These are phyloP conservation scores for Penium margaritaceum DNA, from an alignment of 139 green algal genomes.

Conservation along the genomic window DNA sequence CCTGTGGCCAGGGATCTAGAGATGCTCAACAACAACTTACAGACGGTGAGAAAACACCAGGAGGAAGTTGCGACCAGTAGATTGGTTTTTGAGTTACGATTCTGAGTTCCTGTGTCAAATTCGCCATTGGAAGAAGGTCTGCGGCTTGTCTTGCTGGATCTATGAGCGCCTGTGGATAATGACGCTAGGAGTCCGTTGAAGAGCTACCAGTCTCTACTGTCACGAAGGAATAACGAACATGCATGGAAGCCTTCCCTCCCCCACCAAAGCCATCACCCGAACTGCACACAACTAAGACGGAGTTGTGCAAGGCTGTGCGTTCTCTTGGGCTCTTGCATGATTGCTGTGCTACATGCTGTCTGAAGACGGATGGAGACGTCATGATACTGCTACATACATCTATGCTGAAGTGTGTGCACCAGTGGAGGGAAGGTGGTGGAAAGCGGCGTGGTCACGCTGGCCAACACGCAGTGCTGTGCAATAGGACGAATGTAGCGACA, in stretches of 20 bases:
- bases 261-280: too few relatives aligned
- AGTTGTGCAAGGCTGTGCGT: too few relatives aligned
- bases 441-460: too few relatives aligned
- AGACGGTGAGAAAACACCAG: neutral
- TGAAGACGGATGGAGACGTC: too few relatives aligned
- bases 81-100: neutral
- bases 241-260: too few relatives aligned
- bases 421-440: too few relatives aligned
- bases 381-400: too few relatives aligned
- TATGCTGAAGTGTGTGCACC: too few relatives aligned
- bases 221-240: neutral
- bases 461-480: neutral
- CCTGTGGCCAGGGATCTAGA: constrained; percentile 22
- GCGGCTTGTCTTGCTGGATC: neutral
- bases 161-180: neutral
- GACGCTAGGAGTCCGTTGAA: too few relatives aligned
- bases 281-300: too few relatives aligned
- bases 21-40: constrained; percentile 32
- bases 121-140: neutral
- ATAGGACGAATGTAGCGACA: neutral
- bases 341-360: too few relatives aligned
- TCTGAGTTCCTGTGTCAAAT: neutral
- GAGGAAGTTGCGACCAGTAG: neutral
- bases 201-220: neutral
- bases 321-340: too few relatives aligned